Conservation (phyloP, 306 rosid species). For the Acacia acuminata region DNA sequence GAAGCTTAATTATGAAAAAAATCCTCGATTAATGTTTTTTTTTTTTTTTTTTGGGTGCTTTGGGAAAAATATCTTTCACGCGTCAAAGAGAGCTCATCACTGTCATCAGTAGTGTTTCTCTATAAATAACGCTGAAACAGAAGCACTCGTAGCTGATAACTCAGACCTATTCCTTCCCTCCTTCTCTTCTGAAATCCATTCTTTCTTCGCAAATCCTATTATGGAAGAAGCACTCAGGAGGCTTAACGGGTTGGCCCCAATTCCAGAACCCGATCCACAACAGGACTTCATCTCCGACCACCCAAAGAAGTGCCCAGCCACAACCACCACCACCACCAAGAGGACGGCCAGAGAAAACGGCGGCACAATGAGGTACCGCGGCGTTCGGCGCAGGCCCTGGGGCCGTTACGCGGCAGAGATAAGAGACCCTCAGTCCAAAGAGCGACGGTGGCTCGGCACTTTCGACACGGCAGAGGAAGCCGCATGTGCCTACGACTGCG, state of each 20-base stretch:
- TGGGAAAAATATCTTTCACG: too few species aligned
- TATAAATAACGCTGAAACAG: too few species aligned
- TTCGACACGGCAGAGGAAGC: conserved; percentile 99
- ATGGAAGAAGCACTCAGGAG: conserved; percentile 71
- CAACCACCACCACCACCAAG: conserved; percentile 29
- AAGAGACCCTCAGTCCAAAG: conserved; percentile 87
- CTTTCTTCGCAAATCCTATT: not conserved
- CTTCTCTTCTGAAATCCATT: not conserved
- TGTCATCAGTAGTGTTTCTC: too few species aligned
- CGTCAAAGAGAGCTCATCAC: too few species aligned
- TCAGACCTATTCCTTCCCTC: not conserved
- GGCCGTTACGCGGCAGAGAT: conserved; percentile 98
- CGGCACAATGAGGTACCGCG: conserved; percentile 66
- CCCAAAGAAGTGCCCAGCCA: conserved; percentile 18
- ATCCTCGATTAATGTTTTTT: too few species aligned
- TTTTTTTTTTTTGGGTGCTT: too few species aligned
- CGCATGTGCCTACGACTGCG: conserved; percentile 92
- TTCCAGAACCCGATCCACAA: conserved; percentile 26
- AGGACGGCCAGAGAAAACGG: conserved; percentile 42
- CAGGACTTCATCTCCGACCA: not conserved
- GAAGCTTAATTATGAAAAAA: too few species aligned
- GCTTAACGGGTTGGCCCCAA: conserved; percentile 45
- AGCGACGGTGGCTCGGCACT: conserved; percentile 93
- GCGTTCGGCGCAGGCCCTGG: conserved; percentile 93
- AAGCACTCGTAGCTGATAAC: too few species aligned